Conservation (phyloP, 768 basidiomycete species). For the Pleurotus eryngii region DNA sequence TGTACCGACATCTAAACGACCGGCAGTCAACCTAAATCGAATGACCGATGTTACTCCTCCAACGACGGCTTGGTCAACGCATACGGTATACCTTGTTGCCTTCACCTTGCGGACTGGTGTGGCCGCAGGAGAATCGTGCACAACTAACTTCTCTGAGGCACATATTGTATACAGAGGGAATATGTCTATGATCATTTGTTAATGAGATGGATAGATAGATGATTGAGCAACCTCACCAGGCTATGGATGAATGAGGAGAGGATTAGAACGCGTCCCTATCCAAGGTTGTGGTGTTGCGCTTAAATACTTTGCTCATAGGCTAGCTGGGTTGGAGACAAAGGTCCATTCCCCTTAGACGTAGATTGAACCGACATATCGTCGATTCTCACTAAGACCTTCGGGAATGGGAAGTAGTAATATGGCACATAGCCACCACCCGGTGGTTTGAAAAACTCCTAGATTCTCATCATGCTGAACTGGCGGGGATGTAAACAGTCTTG, state of each 20-base stretch:
- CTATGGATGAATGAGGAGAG: neutral
- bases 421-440: conserved; percentile 4
- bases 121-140: conserved; percentile 12
- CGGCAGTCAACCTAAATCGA: conserved; percentile 12
- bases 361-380: neutral
- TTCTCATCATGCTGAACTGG: neutral
- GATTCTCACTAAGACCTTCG: conserved; percentile 13
- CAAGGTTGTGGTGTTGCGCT: neutral
- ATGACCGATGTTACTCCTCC: neutral
- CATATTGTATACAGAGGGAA: conserved; percentile 5
- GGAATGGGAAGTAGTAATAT: neutral
- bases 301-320: neutral
- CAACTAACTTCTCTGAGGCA: conserved; percentile 16
- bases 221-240: neutral
- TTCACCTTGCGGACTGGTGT: conserved; percentile 10
- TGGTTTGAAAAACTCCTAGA: conserved; percentile 1
- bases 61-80: neutral
- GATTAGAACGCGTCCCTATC: neutral
- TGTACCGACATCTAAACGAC: conserved; percentile 14
- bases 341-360: neutral
- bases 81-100: neutral
- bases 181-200: neutral
- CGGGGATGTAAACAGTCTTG: conserved; percentile 1
- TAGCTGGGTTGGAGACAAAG: neutral
- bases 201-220: neutral